These are phyloP conservation scores for Fomitiporia mediterranea DNA, from an alignment of 1,284 basidiomycete genomes.

Conservation along the genomic window DNA sequence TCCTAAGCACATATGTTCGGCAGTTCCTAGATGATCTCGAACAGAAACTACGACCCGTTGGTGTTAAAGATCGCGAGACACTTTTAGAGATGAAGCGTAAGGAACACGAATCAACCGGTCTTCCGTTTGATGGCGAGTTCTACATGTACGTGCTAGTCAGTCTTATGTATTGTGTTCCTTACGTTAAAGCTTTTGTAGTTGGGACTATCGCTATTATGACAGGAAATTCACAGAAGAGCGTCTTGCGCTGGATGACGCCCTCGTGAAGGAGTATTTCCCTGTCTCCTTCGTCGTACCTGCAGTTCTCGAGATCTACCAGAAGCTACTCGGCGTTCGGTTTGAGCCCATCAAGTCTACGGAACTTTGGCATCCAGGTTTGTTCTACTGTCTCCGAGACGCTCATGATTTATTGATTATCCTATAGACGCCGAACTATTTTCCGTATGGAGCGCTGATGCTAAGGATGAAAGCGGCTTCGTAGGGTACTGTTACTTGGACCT, in stretches of 20 bases:
- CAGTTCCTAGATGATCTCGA: constrained; percentile 72
- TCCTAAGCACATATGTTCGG: not conserved
- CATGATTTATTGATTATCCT: not conserved
- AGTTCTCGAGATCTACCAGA: constrained; percentile 78
- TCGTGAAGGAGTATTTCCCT: constrained; percentile 84
- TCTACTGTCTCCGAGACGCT: not conserved
- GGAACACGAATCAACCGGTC: constrained; percentile 54
- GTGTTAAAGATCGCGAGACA: constrained; percentile 55
- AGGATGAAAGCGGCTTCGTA: constrained; percentile 63
- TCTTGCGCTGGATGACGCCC: constrained; percentile 64
- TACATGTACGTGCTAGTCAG: constrained; percentile 34
- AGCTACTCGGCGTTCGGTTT: constrained; percentile 70
- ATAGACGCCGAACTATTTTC: constrained; percentile 74
- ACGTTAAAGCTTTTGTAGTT: constrained; percentile 30
- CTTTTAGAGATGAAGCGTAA: constrained; percentile 70
- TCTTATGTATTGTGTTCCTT: no score
- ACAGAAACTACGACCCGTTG: constrained; percentile 68
- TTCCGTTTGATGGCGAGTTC: constrained; percentile 64
- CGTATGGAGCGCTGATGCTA: constrained; percentile 75
- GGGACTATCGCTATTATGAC: constrained; percentile 73
- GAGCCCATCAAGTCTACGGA: constrained; percentile 51
- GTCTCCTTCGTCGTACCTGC: constrained; percentile 74
- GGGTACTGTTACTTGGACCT: constrained; percentile 85
- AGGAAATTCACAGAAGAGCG: constrained; percentile 64
- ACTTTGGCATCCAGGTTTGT: constrained; percentile 67